Percentiles rank a stretch among this genome's conserved stretches.
Conservation (phyloP, 1,284 basidiomycete genomes). For the Cryptococcus maquisensis region DNA sequence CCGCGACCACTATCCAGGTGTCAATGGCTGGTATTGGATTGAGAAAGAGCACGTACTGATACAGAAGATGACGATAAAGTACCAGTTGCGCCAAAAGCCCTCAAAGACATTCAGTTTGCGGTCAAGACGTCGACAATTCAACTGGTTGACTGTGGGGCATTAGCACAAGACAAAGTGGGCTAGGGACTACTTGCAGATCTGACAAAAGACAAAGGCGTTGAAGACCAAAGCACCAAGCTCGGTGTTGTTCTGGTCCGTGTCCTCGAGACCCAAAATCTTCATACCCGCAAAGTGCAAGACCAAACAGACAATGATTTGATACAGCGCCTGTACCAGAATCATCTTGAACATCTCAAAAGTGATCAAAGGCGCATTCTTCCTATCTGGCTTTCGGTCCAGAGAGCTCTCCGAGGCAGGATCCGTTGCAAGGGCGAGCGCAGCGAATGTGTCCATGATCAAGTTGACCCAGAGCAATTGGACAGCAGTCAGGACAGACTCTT, state of each 20-base stretch:
- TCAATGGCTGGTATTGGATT: slow-evolving; percentile 2
- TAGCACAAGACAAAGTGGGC: background rate
- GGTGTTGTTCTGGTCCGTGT: slow-evolving; percentile 32
- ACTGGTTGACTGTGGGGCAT: slow-evolving; percentile 60
- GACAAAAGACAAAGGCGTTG: slow-evolving; percentile 94
- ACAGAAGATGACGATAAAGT: slow-evolving; percentile 80
- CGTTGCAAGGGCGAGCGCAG: slow-evolving; percentile 92
- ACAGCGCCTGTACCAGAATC: slow-evolving; percentile 83
- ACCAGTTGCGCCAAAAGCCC: slow-evolving; percentile 73
- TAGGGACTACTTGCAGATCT: slow-evolving; percentile 57
- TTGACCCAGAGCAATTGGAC: slow-evolving; percentile 82
- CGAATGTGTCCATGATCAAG: slow-evolving; percentile 85
- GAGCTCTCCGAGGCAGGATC: slow-evolving; percentile 81
- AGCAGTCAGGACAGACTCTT: slow-evolving; percentile 82
- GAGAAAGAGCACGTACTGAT: slow-evolving; percentile 48
- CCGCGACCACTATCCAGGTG: slow-evolving; percentile 63
- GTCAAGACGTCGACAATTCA: slow-evolving; percentile 86
- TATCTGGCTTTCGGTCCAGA: slow-evolving; percentile 86
- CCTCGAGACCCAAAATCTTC: slow-evolving; percentile 62
- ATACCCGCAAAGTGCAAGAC: slow-evolving; percentile 83
- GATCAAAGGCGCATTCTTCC: slow-evolving; percentile 82
- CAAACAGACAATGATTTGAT: slow-evolving; percentile 79
- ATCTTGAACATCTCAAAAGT: slow-evolving; percentile 90
- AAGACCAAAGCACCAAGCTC: slow-evolving; percentile 84
- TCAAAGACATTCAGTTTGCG: slow-evolving; percentile 83